A percentile compares a stretch with the other conserved stretches of the same genome.
These are phyloP conservation scores for Syzygium grande DNA, from an alignment of 345 rosid species.

Conservation along the genomic window DNA sequence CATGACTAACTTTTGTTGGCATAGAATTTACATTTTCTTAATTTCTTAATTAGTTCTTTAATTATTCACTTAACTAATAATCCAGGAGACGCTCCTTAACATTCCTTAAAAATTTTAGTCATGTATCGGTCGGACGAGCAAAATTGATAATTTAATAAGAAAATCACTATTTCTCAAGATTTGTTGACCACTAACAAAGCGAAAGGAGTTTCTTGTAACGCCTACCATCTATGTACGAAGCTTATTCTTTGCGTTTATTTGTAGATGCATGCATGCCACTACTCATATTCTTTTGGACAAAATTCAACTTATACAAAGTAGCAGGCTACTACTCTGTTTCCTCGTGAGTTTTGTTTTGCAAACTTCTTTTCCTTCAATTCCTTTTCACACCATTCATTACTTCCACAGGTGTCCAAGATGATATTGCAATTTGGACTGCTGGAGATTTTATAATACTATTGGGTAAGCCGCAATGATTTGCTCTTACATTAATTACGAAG, in stretches of 20 bases:
- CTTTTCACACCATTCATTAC: too few species aligned
- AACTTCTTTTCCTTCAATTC: too few species aligned
- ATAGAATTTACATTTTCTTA: too few species aligned
- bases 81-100: too few species aligned
- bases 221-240: neutral
- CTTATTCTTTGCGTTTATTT: neutral
- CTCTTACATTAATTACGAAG: neutral
- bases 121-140: too few species aligned
- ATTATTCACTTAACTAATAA: too few species aligned
- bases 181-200: neutral
- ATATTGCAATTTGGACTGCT: neutral
- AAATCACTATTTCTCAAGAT: too few species aligned
- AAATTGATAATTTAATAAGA: too few species aligned
- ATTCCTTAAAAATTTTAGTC: too few species aligned
- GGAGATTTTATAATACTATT: rapidly evolving
- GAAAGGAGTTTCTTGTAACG: neutral
- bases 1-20: too few species aligned
- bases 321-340: neutral
- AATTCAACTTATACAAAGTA: neutral
- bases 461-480: neutral
- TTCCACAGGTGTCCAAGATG: neutral
- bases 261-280: neutral
- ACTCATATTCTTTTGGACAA: neutral
- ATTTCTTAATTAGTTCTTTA: too few species aligned
- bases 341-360: neutral